Evolutionary conservation across 2,329 filamentous ascomycete genomes (phyloP).

Genomic region (Hirsutella rhossiliensis): DNA sequence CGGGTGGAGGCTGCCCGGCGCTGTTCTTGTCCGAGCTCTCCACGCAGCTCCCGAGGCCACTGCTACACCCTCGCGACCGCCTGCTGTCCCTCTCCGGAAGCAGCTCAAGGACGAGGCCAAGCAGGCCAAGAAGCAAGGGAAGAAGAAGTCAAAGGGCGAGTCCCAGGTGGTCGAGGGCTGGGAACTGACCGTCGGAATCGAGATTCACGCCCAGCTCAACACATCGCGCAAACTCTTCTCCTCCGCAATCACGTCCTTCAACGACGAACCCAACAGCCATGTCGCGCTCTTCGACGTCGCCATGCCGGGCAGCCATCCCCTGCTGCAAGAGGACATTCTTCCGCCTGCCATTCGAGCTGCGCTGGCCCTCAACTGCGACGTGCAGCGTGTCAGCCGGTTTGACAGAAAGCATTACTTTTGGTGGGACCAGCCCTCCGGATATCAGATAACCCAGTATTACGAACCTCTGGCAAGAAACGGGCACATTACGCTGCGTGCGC

Average conservation of each 20-base stretch:
- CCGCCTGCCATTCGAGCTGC: slow-evolving; percentile 87
- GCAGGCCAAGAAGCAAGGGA: slow-evolving; percentile 53
- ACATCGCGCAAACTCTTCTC: slow-evolving; percentile 86
- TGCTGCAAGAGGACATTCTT: slow-evolving; percentile 72
- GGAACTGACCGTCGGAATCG: slow-evolving; percentile 92
- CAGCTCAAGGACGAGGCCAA: slow-evolving; percentile 61
- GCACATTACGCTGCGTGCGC: slow-evolving; percentile 51
- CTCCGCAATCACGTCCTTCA: slow-evolving; percentile 48
- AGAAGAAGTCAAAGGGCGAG: slow-evolving; percentile 31
- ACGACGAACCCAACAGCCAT: slow-evolving; percentile 68
- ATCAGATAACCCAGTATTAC: slow-evolving; percentile 98
- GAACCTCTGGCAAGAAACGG: slow-evolving; percentile 60
- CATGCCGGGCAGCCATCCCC: slow-evolving; percentile 77
- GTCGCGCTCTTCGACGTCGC: slow-evolving; percentile 82
- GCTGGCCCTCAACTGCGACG: slow-evolving; percentile 66
- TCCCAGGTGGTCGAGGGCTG: slow-evolving; percentile 53
- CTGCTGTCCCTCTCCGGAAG: slow-evolving; percentile 49
- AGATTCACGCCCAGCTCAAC: slow-evolving; percentile 95
- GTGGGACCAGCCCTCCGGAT: slow-evolving; percentile 92
- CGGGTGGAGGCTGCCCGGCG: slow-evolving; percentile 5
- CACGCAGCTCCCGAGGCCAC: slow-evolving; percentile 17
- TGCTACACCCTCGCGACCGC: slow-evolving; percentile 6
- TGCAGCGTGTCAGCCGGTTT: slow-evolving; percentile 70
- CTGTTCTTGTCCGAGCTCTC: slow-evolving; percentile 12
- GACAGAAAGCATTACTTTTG: slow-evolving; percentile 99